A percentile compares a stretch with the other conserved stretches of the same genome.
phyloP scores from a whole-genome alignment of 2,329 filamentous ascomycete species.

The Trichophyton schoenleinii region DNA sequence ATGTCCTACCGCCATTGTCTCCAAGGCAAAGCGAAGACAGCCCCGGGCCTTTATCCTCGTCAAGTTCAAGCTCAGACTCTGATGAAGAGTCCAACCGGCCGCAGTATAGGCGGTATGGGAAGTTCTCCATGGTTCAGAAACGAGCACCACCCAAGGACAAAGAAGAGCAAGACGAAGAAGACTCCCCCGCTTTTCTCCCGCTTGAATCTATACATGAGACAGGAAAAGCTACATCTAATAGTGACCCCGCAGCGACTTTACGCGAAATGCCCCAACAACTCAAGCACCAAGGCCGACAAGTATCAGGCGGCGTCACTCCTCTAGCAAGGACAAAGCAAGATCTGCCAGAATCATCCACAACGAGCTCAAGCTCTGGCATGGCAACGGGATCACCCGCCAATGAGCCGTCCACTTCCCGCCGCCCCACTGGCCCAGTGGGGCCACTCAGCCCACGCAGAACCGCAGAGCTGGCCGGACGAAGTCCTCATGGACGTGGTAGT shows the following conservation, averaged over 20 bases:
- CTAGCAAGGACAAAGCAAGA: conserved; percentile 3
- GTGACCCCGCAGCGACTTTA: conserved; percentile 31
- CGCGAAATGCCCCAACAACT: conserved; percentile 24
- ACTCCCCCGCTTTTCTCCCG: conserved; percentile 36
- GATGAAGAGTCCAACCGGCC: conserved; percentile 22
- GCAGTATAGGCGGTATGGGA: conserved; percentile 28
- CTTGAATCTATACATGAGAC: conserved; percentile 15
- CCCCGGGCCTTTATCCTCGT: conserved; percentile 11
- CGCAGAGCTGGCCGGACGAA: conserved; percentile 37
- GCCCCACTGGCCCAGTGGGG: conserved; percentile 14
- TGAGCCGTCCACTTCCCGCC: not conserved
- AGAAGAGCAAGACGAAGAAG: conserved; percentile 33
- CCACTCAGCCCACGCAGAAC: conserved; percentile 33
- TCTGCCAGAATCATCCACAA: conserved; percentile 20
- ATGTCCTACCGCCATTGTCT: conserved; percentile 18
- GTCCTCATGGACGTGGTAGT: conserved; percentile 37
- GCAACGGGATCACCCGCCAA: conserved; percentile 15
- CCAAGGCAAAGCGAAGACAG: conserved; percentile 26
- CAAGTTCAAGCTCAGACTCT: conserved; percentile 21
- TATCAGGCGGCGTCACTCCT: conserved; percentile 17
- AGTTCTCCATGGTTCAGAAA: conserved; percentile 26
- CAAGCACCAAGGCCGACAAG: conserved; percentile 18
- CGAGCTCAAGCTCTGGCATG: conserved; percentile 29
- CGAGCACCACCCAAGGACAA: conserved; percentile 13
- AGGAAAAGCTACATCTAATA: conserved; percentile 17